These are phyloP conservation scores for Tetrahymena elliotti DNA, from an alignment of 73 alveolate genomes.

Conservation along the genomic window DNA sequence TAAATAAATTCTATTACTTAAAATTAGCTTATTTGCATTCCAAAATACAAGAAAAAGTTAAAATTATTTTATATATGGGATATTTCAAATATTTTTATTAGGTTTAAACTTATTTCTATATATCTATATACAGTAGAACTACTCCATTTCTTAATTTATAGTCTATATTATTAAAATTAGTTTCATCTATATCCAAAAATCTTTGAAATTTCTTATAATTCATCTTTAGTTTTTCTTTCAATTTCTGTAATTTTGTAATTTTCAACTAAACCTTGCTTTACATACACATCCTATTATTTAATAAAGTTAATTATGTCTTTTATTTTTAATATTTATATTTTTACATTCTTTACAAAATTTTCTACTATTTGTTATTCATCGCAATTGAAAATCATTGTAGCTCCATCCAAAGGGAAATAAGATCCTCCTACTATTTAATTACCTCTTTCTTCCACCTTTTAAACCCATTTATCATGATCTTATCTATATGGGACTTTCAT, in stretches of 20 bases:
- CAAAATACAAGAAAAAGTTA: not conserved
- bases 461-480: not conserved
- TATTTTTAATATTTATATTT: not conserved
- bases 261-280: not conserved
- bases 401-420: not conserved
- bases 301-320: not conserved
- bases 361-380: not conserved
- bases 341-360: not conserved
- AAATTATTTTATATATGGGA: too few species aligned
- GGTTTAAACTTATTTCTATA: not conserved
- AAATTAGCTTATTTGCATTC: not conserved
- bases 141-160: not conserved
- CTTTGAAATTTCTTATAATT: not conserved
- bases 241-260: not conserved
- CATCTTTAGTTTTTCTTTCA: not conserved
- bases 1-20: too few species aligned
- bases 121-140: not conserved
- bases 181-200: not conserved
- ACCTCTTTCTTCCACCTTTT: not conserved
- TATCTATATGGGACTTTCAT: not conserved
- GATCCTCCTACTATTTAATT: not conserved
- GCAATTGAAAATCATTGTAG: not conserved
- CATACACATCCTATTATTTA: not conserved
- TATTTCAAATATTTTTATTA: too few species aligned
- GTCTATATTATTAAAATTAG: not conserved